These are phyloP conservation scores for Emmonsiellopsis sp. DNA, from an alignment of 2,329 filamentous ascomycete species.

Conservation along the genomic window DNA sequence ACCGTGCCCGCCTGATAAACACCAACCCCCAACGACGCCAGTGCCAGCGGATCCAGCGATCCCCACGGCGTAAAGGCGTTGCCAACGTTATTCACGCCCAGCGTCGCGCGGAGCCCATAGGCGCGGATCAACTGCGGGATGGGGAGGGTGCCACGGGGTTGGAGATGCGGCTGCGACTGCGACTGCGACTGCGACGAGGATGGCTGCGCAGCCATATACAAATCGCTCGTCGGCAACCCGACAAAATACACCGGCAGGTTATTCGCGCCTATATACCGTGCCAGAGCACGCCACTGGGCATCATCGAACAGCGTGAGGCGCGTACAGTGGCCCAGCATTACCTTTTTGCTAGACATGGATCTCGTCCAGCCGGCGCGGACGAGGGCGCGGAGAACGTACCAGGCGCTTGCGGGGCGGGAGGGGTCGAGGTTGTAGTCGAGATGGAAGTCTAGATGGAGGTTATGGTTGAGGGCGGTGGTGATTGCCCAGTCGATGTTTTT, in stretches of 20 bases:
- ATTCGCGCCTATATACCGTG: constrained; percentile 35
- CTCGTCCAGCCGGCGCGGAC: constrained; percentile 41
- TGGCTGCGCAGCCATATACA: constrained; percentile 53
- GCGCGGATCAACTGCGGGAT: constrained; percentile 51
- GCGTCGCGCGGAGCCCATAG: constrained; percentile 48
- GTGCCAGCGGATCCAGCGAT: constrained; percentile 53
- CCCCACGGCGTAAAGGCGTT: constrained; percentile 67
- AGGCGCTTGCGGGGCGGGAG: constrained; percentile 41
- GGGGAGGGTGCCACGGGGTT: constrained; percentile 52
- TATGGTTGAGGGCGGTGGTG: constrained; percentile 39
- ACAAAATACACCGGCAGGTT: constrained; percentile 55
- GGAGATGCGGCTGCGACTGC: no score
- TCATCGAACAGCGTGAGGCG: constrained; percentile 49
- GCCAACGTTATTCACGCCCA: constrained; percentile 63
- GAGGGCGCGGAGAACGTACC: constrained; percentile 45
- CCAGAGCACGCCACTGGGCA: constrained; percentile 42
- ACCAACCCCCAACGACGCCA: constrained; percentile 55
- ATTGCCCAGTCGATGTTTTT: constrained; percentile 57
- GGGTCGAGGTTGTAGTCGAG: constrained; percentile 59
- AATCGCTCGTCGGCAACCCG: constrained; percentile 59
- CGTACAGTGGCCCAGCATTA: constrained; percentile 60
- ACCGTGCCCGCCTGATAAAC: constrained; percentile 59
- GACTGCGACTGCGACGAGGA: no score
- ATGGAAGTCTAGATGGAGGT: constrained; percentile 59
- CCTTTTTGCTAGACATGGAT: constrained; percentile 34